Evolutionary conservation across 805 yeast genomes (phyloP), one percentile per base, ranked within the genome.

Genomic region (Pichia californica): DNA sequence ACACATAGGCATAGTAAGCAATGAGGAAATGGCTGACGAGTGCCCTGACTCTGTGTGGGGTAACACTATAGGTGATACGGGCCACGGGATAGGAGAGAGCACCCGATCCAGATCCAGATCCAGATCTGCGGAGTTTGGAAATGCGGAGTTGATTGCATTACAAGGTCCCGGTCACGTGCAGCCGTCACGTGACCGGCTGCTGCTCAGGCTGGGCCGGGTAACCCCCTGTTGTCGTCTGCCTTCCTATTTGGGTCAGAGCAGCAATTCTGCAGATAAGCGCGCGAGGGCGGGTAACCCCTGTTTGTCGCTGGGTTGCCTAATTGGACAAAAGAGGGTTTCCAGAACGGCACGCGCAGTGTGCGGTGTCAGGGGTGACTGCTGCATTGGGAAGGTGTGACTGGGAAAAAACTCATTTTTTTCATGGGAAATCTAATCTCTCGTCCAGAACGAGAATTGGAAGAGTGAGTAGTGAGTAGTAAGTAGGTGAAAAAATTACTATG

Each of bases 221-320:
- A 50, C 53, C 39, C 49, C 35, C 27, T 3, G 19, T 25, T 48
- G 35, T 25, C 35, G 31, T 11, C 29, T 28, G 39, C 29, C 34
- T 48, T 36, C 53, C 53, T 47, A 38, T 32, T 46, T 48, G 56
- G 55, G 45, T 40, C 27, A 8, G 21, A 27, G 10, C 27, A 46
- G 50, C 23, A 41, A 29, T 36, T 40, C 19, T 27, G 23, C 23
- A 41, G 49, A 40, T 39, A 35, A 36, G 30, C n/a, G 11, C 16
- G 30, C 18, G 16, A 5, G 19, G 15, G 25, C 35, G 40, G 40
- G 40, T 41, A 41, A 36, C 45, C 32, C 29, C 23, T 1, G 7
- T 33, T 30, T 34, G 46, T 31, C n/a, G 8, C 30, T 9, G 11
- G 8, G 19, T 38, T 47, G 7, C 51, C 46, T 29, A 4, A 14